Base-by-base conservation (phyloP, 305 asterid genomes). In the Fraxinus albicans region DNA sequence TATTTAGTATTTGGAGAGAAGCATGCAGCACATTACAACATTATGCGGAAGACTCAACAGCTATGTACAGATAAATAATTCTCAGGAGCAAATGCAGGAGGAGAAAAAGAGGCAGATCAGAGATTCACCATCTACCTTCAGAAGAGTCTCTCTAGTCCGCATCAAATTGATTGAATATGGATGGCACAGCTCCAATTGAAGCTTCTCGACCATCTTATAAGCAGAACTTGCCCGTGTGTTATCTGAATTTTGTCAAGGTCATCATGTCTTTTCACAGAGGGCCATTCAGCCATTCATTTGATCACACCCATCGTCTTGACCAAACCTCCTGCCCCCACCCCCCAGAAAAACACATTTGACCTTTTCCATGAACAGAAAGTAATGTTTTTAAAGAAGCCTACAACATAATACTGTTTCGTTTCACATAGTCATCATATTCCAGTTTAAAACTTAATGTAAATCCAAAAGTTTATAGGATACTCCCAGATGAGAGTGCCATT, bases 101-200 rank as follows among this genome's bases (percentile, higher is more conserved):
- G 40, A 35, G 80, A 10, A 44, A 42, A 2, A 79, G 50, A 69
- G 34, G 73, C 31, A 67, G 40, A 58, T 21, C 38, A 9, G 21
- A 33, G 82, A 73, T 75, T 77, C 25, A 73, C 13, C 21, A 42
- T 86, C 80, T 87, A 91, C 99, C 98, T 93, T 96, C 40, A 96
- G 86, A 85, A 95, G 94, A 86, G 89, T 89, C 90, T 96, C 98
- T 73, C 97, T 78, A 7, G 93, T 96, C 79, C 94, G 89, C 95
- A 95, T 90, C 75, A 95, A 90, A 90, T 82, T 86, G 89, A 96
- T 82, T 5, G 99, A 95, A 83, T 84, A 87, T 76, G 94, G 93
- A 86, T 93, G 96, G 86, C 81, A 89, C n/a, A 92, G 83, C 87
- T 89, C 84, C 83, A 84, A 10, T 82, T 95, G 95, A 44, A 93